phyloP scores from a whole-genome alignment of 1,139 yeast species.

The Blastobotrys raffinosifermentans region DNA sequence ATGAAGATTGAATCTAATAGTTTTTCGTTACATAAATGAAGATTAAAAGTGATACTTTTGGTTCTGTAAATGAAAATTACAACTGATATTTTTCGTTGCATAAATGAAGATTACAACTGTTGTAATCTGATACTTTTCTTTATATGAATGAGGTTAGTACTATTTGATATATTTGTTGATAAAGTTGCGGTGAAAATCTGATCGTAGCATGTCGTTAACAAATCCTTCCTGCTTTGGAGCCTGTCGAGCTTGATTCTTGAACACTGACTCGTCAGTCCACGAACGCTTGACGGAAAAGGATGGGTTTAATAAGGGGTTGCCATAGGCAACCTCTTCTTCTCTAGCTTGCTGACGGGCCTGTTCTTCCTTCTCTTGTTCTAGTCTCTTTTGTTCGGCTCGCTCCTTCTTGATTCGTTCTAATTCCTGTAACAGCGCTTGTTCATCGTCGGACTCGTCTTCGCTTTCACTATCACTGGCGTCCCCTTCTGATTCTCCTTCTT shows the following conservation, averaged over 20 bases:
- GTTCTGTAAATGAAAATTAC: no score
- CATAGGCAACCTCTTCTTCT: slow-evolving; percentile 33
- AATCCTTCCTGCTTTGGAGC: slow-evolving; percentile 33
- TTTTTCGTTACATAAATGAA: not conserved
- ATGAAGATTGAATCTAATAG: not conserved
- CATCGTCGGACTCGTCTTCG: slow-evolving; percentile 25
- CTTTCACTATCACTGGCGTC: slow-evolving; percentile 24
- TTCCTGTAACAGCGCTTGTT: slow-evolving; percentile 44
- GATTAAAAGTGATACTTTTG: not conserved
- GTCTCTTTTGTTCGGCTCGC: slow-evolving; percentile 33
- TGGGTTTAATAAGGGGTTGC: slow-evolving; percentile 42
- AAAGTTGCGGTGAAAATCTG: slow-evolving; percentile 67
- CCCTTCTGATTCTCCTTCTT: not conserved
- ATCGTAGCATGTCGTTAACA: slow-evolving; percentile 60
- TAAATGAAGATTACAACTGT: not conserved
- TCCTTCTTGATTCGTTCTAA: slow-evolving; percentile 48
- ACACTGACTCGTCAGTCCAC: slow-evolving; percentile 43
- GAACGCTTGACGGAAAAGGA: slow-evolving; percentile 35
- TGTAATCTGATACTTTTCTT: no score
- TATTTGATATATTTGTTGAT: slow-evolving; percentile 57
- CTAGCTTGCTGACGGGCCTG: slow-evolving; percentile 32
- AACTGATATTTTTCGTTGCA: not conserved
- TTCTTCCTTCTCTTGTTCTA: slow-evolving; percentile 31
- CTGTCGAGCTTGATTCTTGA: slow-evolving; percentile 36
- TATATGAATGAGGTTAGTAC: slow-evolving; percentile 11